phyloP scores from a whole-genome alignment of 352 stramenopile genomes.

The Labyrinthula sp. region DNA sequence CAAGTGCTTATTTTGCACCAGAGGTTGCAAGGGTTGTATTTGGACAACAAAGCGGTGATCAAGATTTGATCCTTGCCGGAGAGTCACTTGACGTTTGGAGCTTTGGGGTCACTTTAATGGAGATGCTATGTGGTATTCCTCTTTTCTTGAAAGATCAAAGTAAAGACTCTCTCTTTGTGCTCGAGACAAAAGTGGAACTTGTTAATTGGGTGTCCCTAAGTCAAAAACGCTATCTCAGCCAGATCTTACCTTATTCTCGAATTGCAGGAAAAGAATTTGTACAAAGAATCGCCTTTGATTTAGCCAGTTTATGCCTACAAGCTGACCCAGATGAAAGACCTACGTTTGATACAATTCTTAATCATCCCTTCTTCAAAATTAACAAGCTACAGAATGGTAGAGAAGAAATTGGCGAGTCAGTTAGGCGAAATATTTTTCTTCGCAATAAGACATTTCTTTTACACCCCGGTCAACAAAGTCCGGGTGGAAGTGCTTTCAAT shows the following conservation, averaged over 20 bases:
- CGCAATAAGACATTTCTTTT: no score
- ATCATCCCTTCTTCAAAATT: constrained; percentile 16
- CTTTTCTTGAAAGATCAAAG: constrained; percentile 22
- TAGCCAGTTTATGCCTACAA: constrained; percentile 12
- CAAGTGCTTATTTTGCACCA: constrained; percentile 4
- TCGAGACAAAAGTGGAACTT: constrained; percentile 12
- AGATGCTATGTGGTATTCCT: constrained; percentile 17
- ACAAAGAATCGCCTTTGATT: constrained; percentile 6
- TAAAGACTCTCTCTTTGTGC: constrained; percentile 7
- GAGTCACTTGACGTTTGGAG: constrained; percentile 23
- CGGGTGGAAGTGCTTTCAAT: no score
- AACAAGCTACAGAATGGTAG: no score
- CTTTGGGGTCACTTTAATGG: constrained; percentile 22
- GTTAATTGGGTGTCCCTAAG: constrained; percentile 17
- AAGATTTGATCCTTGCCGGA: neutral
- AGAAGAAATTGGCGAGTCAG: no score
- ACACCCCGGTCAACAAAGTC: no score
- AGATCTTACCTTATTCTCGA: no score
- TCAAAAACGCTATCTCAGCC: no score
- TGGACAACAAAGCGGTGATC: neutral
- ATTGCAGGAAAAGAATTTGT: no score
- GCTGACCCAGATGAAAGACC: constrained; percentile 15
- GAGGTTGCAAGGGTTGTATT: constrained; percentile 11
- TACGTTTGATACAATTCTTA: constrained; percentile 5
- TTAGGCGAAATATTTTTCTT: constrained; percentile 9